Evolutionary conservation across 1,284 basidiomycete species (phyloP).

Genomic region (Ustilago vetiveriae): DNA sequence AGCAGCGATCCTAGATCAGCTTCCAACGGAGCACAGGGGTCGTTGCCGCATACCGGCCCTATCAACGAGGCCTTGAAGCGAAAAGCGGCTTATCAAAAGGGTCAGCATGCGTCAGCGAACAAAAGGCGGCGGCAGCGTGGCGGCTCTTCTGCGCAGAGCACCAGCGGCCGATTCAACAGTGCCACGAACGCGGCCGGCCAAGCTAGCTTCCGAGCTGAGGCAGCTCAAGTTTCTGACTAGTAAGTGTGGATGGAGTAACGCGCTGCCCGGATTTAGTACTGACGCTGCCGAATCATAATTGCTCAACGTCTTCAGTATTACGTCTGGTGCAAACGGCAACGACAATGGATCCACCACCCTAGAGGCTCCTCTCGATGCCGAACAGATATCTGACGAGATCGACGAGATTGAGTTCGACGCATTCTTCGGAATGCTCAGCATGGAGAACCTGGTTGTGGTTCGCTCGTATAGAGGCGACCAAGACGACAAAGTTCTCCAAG

Average conservation of each 20-base stretch:
- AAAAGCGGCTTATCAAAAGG: constrained; percentile 29
- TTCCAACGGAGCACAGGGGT: constrained; percentile 13
- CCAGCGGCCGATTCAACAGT: constrained; percentile 16
- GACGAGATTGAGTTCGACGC: constrained; percentile 69
- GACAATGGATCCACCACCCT: constrained; percentile 6
- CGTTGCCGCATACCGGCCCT: constrained; percentile 1
- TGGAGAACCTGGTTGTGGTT: constrained; percentile 84
- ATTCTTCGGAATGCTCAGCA: constrained; percentile 82
- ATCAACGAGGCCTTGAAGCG: constrained; percentile 58
- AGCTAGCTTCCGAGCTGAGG: constrained; percentile 69
- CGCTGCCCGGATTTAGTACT: not conserved
- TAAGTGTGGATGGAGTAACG: too few relatives aligned
- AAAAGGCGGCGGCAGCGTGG: constrained; percentile 68
- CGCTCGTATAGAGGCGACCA: constrained; percentile 90
- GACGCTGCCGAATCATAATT: too few relatives aligned
- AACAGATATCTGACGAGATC: constrained; percentile 29
- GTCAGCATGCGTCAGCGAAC: constrained; percentile 58
- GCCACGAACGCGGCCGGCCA: constrained; percentile 17
- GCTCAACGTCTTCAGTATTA: constrained; percentile 16
- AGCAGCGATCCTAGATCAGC: constrained; percentile 2
- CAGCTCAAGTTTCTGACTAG: constrained; percentile 73
- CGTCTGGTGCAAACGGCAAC: constrained; percentile 9
- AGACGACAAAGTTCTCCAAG: constrained; percentile 87
- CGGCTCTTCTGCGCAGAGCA: constrained; percentile 23
- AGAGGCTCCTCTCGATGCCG: constrained; percentile 8